These are phyloP conservation scores for Colletotrichum neosansevieriae DNA, from an alignment of 2,329 filamentous ascomycete species.

Conservation along the genomic window DNA sequence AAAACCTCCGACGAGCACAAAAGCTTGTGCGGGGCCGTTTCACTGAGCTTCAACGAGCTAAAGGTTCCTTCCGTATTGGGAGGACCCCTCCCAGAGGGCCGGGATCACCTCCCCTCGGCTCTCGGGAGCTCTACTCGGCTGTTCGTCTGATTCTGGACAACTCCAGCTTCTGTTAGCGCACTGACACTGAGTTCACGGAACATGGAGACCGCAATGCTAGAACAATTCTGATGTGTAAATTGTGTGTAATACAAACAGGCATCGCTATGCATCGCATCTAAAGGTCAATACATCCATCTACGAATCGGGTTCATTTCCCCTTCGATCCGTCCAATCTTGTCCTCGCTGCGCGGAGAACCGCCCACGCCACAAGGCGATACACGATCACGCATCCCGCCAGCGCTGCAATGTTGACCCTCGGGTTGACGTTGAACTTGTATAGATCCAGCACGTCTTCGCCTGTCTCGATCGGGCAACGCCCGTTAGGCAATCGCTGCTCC, in stretches of 20 bases:
- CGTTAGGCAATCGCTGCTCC: slow-evolving; percentile 68
- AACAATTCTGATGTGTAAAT: background rate
- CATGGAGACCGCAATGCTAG: background rate
- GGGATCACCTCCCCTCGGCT: slow-evolving; percentile 35
- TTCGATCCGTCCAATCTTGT: slow-evolving; percentile 59
- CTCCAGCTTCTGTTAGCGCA: background rate
- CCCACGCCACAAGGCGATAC: slow-evolving; percentile 75
- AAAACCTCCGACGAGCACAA: slow-evolving; percentile 1
- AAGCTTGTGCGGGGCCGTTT: slow-evolving; percentile 22
- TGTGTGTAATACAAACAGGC: background rate
- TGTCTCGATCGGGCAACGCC: slow-evolving; percentile 72
- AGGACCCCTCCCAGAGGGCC: background rate
- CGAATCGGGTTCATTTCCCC: slow-evolving; percentile 38
- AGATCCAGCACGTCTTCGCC: slow-evolving; percentile 76
- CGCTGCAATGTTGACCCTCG: slow-evolving; percentile 70
- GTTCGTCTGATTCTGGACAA: slow-evolving; percentile 28
- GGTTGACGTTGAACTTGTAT: slow-evolving; percentile 74
- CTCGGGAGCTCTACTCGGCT: slow-evolving; percentile 27
- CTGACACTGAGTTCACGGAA: background rate
- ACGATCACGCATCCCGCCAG: slow-evolving; percentile 73
- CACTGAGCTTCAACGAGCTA: slow-evolving; percentile 13
- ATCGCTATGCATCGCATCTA: background rate
- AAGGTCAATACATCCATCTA: background rate
- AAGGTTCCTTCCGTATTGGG: slow-evolving; percentile 29
- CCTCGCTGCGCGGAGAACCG: slow-evolving; percentile 65